Evolutionary conservation across 306 rosid species (phyloP).

Genomic region (Citrullus mucosospermus): DNA sequence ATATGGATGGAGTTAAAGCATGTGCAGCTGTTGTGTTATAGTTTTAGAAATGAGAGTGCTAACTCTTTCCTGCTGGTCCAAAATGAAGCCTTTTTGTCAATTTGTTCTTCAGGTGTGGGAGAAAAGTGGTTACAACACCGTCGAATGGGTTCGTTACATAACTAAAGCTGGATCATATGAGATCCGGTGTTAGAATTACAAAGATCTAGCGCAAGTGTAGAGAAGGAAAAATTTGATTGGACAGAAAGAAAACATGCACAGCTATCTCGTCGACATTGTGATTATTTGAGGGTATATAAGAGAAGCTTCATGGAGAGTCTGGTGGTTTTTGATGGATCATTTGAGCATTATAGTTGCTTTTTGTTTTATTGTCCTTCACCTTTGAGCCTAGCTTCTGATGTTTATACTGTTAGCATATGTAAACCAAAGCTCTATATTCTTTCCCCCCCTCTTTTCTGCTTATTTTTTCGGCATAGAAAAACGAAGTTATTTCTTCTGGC

Average conservation of each 20-base stretch:
- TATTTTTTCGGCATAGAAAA: neutral
- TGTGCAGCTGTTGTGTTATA: neutral
- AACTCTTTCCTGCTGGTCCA: neutral
- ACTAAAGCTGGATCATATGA: conserved; percentile 95
- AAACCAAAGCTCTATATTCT: neutral
- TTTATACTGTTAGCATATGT: conserved; percentile 4
- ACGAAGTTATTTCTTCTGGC: neutral
- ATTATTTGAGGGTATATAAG: neutral
- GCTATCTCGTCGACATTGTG: neutral
- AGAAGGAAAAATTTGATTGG: neutral
- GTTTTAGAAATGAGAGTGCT: neutral
- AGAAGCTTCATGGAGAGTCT: neutral
- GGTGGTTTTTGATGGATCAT: neutral
- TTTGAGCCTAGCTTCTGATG: conserved; percentile 5
- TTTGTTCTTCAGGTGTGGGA: conserved; percentile 76
- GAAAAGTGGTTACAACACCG: conserved; percentile 97
- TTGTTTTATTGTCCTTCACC: neutral
- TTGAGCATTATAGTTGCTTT: neutral
- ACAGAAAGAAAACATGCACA: neutral
- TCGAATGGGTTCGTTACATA: conserved; percentile 98
- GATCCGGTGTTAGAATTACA: conserved; percentile 57
- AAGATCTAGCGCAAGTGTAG: conserved; percentile 9
- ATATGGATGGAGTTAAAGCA: neutral
- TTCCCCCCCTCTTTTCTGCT: neutral
- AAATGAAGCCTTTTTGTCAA: neutral